Evolutionary conservation across 805 yeast species (phyloP).

Genomic region (Wickerhamomyces silvicola): DNA sequence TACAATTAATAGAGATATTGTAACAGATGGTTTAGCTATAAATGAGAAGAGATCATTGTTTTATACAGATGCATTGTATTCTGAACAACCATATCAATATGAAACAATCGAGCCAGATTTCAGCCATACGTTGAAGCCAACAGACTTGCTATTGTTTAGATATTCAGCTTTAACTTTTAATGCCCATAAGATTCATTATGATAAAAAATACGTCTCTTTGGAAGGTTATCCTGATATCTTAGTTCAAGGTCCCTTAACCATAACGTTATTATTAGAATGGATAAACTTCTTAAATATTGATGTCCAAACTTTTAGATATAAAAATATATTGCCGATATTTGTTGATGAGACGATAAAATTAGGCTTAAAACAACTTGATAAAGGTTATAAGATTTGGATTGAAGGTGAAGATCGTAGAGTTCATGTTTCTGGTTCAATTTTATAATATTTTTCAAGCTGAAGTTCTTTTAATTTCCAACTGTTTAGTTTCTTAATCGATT

Average conservation of each 20-base stretch:
- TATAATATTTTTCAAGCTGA: constrained; percentile 14
- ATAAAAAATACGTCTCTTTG: constrained; percentile 42
- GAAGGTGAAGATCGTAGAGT: constrained; percentile 8
- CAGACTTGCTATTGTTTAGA: constrained; percentile 43
- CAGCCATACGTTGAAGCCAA: constrained; percentile 28
- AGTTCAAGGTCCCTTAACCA: constrained; percentile 78
- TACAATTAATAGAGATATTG: constrained; percentile 45
- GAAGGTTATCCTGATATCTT: constrained; percentile 62
- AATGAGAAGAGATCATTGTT: constrained; percentile 54
- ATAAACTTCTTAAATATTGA: constrained; percentile 21
- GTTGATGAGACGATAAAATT: constrained; percentile 25
- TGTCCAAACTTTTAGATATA: constrained; percentile 29
- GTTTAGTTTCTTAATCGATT: constrained; percentile 36
- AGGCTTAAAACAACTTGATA: constrained; percentile 8
- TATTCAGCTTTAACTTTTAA: constrained; percentile 77
- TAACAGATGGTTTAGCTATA: constrained; percentile 24
- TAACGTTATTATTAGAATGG: constrained; percentile 55
- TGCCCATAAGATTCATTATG: constrained; percentile 80
- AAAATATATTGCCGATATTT: constrained; percentile 37
- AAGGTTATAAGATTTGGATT: constrained; percentile 16
- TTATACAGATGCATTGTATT: constrained; percentile 42
- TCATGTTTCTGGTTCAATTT: constrained; percentile 11
- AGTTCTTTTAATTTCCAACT: constrained; percentile 38
- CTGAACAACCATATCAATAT: background rate
- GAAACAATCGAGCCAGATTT: constrained; percentile 13